These are phyloP conservation scores for Oryza longistaminata DNA, from an alignment of 176 grass and related monocot genomes.

Conservation along the genomic window DNA sequence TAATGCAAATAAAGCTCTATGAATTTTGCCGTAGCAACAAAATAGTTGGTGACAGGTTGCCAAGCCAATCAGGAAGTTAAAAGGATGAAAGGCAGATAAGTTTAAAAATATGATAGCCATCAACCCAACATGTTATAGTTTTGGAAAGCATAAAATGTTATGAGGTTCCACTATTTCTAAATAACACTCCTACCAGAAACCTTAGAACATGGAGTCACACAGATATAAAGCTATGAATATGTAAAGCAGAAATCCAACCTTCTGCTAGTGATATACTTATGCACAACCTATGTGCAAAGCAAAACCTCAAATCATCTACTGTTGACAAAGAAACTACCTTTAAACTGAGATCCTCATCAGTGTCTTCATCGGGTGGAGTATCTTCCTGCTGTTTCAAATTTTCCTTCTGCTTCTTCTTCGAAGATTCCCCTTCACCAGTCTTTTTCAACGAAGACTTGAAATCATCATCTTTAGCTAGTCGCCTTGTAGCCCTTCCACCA, in stretches of 20 bases:
- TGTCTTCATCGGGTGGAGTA: constrained; percentile 25
- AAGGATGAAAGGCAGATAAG: constrained; percentile 17
- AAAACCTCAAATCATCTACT: constrained; percentile 10
- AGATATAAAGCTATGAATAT: constrained; percentile 18
- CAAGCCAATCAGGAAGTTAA: constrained; percentile 18
- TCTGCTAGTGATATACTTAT: constrained; percentile 20
- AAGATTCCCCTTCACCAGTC: constrained; percentile 37
- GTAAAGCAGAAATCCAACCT: background rate
- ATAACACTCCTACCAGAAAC: background rate
- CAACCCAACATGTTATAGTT: background rate
- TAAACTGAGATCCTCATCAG: constrained; percentile 39
- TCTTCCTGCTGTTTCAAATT: constrained; percentile 36
- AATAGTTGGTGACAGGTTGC: background rate
- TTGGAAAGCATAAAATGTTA: background rate
- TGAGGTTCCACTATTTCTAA: background rate
- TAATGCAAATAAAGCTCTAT: background rate
- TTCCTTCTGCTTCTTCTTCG: constrained; percentile 37
- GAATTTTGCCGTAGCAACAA: background rate
- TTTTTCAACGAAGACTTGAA: constrained; percentile 38
- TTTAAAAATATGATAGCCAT: background rate
- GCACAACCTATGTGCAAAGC: constrained; percentile 11
- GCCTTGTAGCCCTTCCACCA: constrained; percentile 45
- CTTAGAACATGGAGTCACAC: background rate
- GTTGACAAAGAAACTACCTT: constrained; percentile 48
- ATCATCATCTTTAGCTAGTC: constrained; percentile 35